These are phyloP conservation scores for Pseudocercospora eumusae DNA, from an alignment of 2,329 filamentous ascomycete genomes.

Conservation along the genomic window DNA sequence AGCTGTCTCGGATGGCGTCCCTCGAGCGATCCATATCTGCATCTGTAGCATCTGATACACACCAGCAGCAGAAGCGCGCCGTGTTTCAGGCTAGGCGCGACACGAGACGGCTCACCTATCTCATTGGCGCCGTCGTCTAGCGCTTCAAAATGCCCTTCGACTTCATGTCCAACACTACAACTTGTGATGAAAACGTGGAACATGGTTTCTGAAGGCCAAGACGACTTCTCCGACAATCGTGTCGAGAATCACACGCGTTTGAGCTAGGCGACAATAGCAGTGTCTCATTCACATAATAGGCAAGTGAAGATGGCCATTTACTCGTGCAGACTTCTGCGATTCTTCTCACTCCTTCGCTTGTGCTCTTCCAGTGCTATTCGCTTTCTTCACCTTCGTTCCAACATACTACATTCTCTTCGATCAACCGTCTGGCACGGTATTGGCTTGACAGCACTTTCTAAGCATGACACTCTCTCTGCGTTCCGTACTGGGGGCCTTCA, in stretches of 20 bases:
- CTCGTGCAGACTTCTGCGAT: not conserved
- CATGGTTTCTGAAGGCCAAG: not conserved
- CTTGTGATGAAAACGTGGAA: not conserved
- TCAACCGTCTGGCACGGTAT: conserved; percentile 2
- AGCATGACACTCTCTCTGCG: not conserved
- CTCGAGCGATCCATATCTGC: not conserved
- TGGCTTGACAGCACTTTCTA: not conserved
- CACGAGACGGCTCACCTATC: not conserved
- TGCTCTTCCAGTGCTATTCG: not conserved
- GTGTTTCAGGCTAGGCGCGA: conserved; percentile 3
- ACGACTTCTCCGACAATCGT: conserved; percentile 8
- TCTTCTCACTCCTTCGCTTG: not conserved
- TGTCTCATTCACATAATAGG: conserved; percentile 10
- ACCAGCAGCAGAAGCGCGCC: not conserved
- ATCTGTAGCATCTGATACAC: not conserved
- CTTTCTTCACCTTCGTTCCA: not conserved
- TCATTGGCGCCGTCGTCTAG: conserved; percentile 3
- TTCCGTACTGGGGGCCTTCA: not conserved
- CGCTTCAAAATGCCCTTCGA: not conserved
- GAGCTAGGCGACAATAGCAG: conserved; percentile 8
- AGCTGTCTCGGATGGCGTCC: not conserved
- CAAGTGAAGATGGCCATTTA: not conserved
- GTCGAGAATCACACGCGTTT: conserved; percentile 4
- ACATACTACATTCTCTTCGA: not conserved
- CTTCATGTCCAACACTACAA: conserved; percentile 5